Conservation (phyloP, 2,329 filamentous ascomycete genomes). For the Aspergillus hiratsukae region DNA sequence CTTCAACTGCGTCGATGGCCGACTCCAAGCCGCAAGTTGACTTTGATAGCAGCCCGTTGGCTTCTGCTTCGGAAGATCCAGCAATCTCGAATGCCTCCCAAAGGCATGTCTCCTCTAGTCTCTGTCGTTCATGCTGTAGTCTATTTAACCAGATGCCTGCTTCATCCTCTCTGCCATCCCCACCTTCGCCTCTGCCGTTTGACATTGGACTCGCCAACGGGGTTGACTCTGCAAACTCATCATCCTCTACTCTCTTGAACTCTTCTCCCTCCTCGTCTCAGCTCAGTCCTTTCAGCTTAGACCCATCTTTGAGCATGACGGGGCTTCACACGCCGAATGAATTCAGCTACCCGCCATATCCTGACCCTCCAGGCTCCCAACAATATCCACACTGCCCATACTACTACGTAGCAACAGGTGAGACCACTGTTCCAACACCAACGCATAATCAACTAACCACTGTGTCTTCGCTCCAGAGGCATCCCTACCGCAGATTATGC, state of each 20-base stretch:
- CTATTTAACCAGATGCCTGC: neutral
- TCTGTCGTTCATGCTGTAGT: slow-evolving; percentile 2
- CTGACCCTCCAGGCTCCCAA: neutral
- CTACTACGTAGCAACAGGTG: slow-evolving; percentile 10
- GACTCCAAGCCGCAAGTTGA: slow-evolving; percentile 5
- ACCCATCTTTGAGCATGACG: neutral
- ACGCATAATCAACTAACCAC: neutral
- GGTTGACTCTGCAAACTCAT: neutral
- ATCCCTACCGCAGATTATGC: slow-evolving; percentile 17
- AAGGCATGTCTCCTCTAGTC: neutral
- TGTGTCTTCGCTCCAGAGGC: slow-evolving; percentile 3
- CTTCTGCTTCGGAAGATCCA: neutral
- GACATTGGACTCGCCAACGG: neutral
- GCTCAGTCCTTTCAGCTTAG: neutral
- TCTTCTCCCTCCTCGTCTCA: neutral
- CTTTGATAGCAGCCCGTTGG: neutral
- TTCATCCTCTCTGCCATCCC: neutral
- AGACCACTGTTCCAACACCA: neutral
- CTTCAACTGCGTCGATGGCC: slow-evolving; percentile 8
- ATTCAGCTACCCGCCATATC: neutral
- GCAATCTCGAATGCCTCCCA: neutral
- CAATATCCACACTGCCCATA: neutral
- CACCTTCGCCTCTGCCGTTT: neutral
- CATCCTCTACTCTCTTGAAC: neutral
- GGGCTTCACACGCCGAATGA: neutral